phyloP scores from a whole-genome alignment of 306 rosid genomes.

The Quercus engelmannii region DNA sequence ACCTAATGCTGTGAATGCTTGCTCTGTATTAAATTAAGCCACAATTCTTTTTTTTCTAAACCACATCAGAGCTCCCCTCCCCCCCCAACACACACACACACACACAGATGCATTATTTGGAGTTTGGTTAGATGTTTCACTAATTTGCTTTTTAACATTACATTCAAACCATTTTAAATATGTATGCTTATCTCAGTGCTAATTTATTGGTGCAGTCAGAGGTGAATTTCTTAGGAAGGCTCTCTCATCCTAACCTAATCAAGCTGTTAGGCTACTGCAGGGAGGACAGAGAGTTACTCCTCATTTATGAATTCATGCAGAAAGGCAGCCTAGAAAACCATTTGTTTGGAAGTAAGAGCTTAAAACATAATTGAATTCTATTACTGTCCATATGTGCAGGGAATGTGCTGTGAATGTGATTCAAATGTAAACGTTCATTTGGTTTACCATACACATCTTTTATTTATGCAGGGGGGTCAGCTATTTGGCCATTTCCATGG shows the following conservation, averaged over 20 bases:
- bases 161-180: neutral
- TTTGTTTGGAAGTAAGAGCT: conserved; percentile 84
- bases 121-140: neutral
- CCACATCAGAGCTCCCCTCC: no score
- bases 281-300: conserved; percentile 78
- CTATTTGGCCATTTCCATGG: conserved; percentile 78
- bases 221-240: conserved; percentile 74
- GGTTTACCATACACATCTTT: conserved; percentile 12
- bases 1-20: no score
- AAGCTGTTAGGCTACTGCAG: conserved; percentile 80
- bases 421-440: neutral
- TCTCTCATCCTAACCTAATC: conserved; percentile 90
- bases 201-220: conserved; percentile 70
- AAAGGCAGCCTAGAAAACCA: conserved; percentile 88
- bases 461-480: conserved; percentile 63
- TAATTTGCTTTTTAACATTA: neutral
- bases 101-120: neutral
- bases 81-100: neutral
- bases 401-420: conserved; percentile 5
- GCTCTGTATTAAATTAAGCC: no score
- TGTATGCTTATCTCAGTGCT: neutral
- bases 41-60: no score
- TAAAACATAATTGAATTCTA: conserved; percentile 1
- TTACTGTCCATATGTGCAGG: neutral
- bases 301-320: conserved; percentile 88